Conservation (phyloP, 1,139 yeast genomes). For the Saccharomyces hybrid region DNA sequence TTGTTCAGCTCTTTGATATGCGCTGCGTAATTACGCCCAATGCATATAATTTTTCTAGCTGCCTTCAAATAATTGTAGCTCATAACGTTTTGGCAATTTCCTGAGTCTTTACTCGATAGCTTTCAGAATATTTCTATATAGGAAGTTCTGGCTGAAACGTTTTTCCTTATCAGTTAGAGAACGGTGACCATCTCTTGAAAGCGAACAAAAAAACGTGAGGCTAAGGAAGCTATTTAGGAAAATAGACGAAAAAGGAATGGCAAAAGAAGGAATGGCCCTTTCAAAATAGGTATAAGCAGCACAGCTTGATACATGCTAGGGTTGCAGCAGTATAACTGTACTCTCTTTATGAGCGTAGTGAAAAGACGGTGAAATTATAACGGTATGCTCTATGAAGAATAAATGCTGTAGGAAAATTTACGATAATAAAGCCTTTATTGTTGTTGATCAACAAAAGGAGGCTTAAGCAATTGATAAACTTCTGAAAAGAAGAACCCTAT, state of each 20-base stretch:
- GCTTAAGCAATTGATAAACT: neutral
- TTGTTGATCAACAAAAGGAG: neutral
- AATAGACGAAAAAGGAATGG: neutral
- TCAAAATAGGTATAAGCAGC: neutral
- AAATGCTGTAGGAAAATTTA: neutral
- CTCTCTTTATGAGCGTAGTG: neutral
- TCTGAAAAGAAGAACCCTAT: neutral
- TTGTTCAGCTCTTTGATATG: conserved; percentile 88
- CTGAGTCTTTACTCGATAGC: neutral
- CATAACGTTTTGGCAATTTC: conserved; percentile 11
- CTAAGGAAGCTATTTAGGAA: neutral
- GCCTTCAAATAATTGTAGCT: conserved; percentile 49
- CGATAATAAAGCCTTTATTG: neutral
- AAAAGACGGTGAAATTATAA: neutral
- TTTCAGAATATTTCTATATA: neutral
- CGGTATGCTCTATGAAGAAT: neutral
- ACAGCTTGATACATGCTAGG: neutral
- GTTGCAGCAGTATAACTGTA: neutral
- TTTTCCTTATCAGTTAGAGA: neutral
- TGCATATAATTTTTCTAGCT: conserved; percentile 81
- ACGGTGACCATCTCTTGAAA: neutral
- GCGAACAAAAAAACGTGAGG: neutral
- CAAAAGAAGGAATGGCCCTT: neutral
- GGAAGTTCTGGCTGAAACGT: neutral
- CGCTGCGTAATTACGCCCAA: conserved; percentile 93